phyloP scores from a whole-genome alignment of 192 early-diverging fungal species.

The Podila verticillata region DNA sequence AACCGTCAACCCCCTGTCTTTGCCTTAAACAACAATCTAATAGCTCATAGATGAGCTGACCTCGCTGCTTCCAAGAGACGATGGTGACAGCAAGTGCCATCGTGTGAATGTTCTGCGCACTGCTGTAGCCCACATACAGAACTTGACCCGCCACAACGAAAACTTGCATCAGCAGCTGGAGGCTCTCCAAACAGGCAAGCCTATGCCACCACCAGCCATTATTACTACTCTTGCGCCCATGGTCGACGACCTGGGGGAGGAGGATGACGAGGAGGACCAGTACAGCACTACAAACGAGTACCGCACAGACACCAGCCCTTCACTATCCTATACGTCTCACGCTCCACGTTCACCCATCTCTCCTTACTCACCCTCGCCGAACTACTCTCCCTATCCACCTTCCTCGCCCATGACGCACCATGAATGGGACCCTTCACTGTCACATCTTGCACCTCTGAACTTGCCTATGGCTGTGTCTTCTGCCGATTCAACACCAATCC shows the following conservation, averaged over 20 bases:
- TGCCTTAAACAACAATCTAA: neutral
- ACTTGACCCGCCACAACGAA: constrained; percentile 65
- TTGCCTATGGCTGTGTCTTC: neutral
- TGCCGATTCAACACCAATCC: neutral
- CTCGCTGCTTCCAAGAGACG: constrained; percentile 45
- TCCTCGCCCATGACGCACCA: neutral
- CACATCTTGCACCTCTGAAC: constrained; percentile 5
- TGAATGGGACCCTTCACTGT: neutral
- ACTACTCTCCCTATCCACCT: constrained; percentile 20
- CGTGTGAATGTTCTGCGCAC: constrained; percentile 55
- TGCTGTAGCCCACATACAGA: constrained; percentile 66
- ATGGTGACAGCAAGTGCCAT: constrained; percentile 53
- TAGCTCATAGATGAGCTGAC: constrained; percentile 59
- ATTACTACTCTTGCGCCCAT: constrained; percentile 20
- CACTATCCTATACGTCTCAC: constrained; percentile 14
- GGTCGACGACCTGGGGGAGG: neutral
- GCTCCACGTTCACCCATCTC: constrained; percentile 19
- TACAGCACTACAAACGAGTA: neutral
- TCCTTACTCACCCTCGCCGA: constrained; percentile 14
- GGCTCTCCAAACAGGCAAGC: constrained; percentile 10
- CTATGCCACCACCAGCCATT: constrained; percentile 27
- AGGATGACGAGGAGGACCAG: constrained; percentile 2
- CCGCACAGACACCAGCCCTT: constrained; percentile 6
- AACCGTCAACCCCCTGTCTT: neutral
- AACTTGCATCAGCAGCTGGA: constrained; percentile 42